Base-by-base conservation (phyloP, 2,329 filamentous ascomycete species). In the Calonectria pauciramosa region DNA sequence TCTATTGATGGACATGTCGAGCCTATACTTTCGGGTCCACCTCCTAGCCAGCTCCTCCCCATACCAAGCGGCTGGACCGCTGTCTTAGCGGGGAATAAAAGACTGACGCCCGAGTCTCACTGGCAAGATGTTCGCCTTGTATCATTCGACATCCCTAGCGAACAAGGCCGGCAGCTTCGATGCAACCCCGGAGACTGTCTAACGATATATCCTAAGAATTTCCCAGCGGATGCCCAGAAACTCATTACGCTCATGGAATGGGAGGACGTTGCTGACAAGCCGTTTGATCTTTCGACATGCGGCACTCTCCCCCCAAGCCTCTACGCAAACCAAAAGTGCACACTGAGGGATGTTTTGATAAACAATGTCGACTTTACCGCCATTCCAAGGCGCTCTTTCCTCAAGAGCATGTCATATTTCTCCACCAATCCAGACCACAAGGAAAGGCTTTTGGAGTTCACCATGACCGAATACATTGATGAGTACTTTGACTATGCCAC, bases 401-500 rank as follows among this genome's bases (percentile, higher is more conserved):
- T 99, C 82, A 90, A 93, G 16, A 89, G 92, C 26, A 91, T 98
- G 70, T 91, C 94, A 0, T 92, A 95, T 82, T 96, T 96, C 81
- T 94, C 95, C 2, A 85, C 87, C 0, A 91, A 97, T 80, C 83
- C 87, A 2, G 92, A 92, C 80, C 96, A 99, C 81, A 92, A 92
- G 79, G 94, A 97, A 75, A 92, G 96, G 2, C 90, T 99, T 0
- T 85, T 94, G 11, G 97, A 99, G 82, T 97, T 99, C 80, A 93
- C 93, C 1, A 91, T 94, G 80, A 92, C 95, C 0, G 90, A 94
- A 59, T 95, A 93, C 80, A 91, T 96, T 8, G 96, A 99, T 79
- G 97, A 99, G 80, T 93, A 98, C 71, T 99, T 95, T 86, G 96
- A 99, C 85, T 99, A 99, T 83, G 97, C 97, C 1, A 96, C 96